Conservation (phyloP, 176 grass and related monocot genomes). For the Secale cereale region DNA sequence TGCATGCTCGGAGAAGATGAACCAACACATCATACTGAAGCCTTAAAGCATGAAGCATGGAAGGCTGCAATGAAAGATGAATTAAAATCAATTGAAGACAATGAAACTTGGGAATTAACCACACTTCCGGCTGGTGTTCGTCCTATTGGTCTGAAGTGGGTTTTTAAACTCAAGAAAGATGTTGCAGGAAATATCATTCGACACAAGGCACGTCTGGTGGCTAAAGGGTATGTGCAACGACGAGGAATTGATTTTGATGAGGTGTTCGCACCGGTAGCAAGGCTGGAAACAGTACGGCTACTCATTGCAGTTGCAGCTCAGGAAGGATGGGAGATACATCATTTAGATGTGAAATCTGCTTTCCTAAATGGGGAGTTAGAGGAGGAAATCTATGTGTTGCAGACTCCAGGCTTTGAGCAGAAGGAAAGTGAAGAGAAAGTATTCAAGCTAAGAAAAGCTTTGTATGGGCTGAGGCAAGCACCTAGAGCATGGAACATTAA, state of each 20-base stretch:
- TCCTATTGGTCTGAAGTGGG: background rate
- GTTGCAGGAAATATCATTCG: background rate
- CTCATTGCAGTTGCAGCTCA: too few species aligned
- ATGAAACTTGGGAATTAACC: background rate
- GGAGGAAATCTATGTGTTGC: background rate
- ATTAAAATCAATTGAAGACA: background rate
- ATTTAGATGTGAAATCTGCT: background rate
- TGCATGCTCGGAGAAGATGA: too few species aligned
- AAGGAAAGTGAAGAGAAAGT: background rate
- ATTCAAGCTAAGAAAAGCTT: background rate
- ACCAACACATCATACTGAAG: too few species aligned
- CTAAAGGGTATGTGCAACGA: background rate
- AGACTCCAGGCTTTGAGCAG: background rate
- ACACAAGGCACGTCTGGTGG: background rate
- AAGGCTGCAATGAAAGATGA: background rate
- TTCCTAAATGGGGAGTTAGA: background rate
- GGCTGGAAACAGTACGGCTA: background rate
- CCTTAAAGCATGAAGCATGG: background rate
- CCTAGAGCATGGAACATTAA: background rate
- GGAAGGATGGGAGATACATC: too few species aligned
- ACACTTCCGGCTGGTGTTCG: background rate
- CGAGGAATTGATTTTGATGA: background rate
- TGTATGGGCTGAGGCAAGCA: background rate
- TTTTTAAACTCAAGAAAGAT: background rate
- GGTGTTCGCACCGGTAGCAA: background rate